Percentiles rank a stretch among this genome's conserved stretches.
phyloP scores from a whole-genome alignment of 352 stramenopile genomes.

The Phytopythium montanum region DNA sequence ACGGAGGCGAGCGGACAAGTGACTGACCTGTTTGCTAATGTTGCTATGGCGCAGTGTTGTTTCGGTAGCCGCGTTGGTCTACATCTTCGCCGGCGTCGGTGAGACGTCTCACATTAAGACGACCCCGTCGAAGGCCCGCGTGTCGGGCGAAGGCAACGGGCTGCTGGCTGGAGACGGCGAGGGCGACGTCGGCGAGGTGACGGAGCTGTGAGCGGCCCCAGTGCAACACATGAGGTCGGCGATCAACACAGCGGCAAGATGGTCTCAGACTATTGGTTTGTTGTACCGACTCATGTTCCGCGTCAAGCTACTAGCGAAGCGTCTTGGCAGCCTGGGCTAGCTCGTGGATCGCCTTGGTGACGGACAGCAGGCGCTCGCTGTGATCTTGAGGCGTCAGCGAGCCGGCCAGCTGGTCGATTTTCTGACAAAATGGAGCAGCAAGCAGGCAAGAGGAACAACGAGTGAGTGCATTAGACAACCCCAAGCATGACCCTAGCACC shows the following conservation, averaged over 20 bases:
- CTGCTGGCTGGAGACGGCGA: slow-evolving; percentile 35
- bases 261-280: neutral
- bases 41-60: slow-evolving; percentile 23
- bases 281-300: neutral
- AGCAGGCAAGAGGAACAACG: neutral
- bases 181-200: slow-evolving; percentile 6
- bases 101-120: slow-evolving; percentile 61
- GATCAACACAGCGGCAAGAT: neutral
- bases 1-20: too few species aligned
- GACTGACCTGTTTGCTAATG: neutral
- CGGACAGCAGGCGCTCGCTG: slow-evolving; percentile 47
- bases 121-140: slow-evolving; percentile 11
- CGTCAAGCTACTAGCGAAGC: slow-evolving; percentile 27
- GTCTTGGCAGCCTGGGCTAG: slow-evolving; percentile 54
- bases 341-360: slow-evolving; percentile 63
- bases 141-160: slow-evolving; percentile 35
- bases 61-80: slow-evolving; percentile 30
- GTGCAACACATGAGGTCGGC: neutral
- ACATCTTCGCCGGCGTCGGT: slow-evolving; percentile 47
- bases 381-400: slow-evolving; percentile 55
- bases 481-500: neutral
- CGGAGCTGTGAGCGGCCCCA: slow-evolving; percentile 1
- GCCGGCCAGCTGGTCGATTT: slow-evolving; percentile 62
- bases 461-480: slow-evolving; percentile 16
- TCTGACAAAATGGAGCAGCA: slow-evolving; percentile 38